A percentile compares a stretch with the other conserved stretches of the same genome.
Evolutionary conservation across 2,329 filamentous ascomycete genomes (phyloP).

Genomic region (Zymoseptoria tritici): DNA sequence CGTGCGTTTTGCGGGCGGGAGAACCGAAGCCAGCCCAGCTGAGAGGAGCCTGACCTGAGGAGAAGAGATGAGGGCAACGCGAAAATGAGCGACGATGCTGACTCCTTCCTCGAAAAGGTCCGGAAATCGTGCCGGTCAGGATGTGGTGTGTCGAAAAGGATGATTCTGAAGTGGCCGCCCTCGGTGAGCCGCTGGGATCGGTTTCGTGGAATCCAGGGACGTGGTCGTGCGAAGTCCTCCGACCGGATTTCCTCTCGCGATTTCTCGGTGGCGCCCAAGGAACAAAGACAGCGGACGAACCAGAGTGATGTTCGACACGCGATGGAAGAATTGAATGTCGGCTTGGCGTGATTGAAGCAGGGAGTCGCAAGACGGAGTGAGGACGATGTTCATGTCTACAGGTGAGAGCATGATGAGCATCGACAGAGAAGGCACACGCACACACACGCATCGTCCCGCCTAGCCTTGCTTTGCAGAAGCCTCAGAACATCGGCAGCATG

Average conservation of each 20-base stretch:
- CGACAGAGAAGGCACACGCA: background rate
- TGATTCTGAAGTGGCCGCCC: background rate
- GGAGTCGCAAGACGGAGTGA: background rate
- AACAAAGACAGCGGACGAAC: conserved; percentile 8
- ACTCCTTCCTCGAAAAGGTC: background rate
- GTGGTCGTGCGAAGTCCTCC: background rate
- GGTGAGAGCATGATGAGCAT: background rate
- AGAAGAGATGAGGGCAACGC: background rate
- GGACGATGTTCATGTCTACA: conserved; percentile 5
- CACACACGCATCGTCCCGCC: background rate
- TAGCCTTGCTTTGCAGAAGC: background rate
- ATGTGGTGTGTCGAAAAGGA: background rate
- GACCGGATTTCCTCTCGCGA: conserved; percentile 3
- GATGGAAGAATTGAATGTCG: conserved; percentile 1
- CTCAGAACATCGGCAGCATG: background rate
- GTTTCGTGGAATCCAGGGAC: background rate
- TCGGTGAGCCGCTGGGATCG: background rate
- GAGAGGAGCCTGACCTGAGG: background rate
- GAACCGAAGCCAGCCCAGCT: background rate
- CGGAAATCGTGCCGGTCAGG: background rate
- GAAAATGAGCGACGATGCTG: background rate
- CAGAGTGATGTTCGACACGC: conserved; percentile 1
- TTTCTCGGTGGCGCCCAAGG: conserved; percentile 13
- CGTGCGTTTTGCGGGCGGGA: background rate
- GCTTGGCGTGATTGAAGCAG: conserved; percentile 12